phyloP scores from a whole-genome alignment of 305 asterid genomes.

The Petunia hybrid region DNA sequence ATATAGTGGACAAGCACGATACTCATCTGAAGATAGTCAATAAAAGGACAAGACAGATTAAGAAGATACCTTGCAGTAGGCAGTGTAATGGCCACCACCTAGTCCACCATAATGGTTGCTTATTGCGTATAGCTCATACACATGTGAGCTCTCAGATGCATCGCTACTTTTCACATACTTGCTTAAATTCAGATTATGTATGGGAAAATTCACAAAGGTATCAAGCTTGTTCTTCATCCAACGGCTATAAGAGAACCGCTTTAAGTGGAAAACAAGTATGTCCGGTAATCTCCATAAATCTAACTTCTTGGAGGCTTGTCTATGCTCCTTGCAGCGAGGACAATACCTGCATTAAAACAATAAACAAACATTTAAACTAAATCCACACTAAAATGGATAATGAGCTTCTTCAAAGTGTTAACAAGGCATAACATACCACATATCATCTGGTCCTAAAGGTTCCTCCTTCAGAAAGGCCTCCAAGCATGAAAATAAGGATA shows the following conservation, averaged over 20 bases:
- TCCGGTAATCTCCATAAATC: constrained; percentile 96
- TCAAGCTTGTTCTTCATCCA: constrained; percentile 91
- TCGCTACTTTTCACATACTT: constrained; percentile 72
- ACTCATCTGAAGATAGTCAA: background rate
- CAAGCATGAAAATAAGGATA: constrained; percentile 89
- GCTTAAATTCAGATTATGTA: constrained; percentile 80
- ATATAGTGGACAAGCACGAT: background rate
- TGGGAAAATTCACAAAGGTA: constrained; percentile 85
- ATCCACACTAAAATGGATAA: constrained; percentile 11
- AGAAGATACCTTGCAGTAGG: constrained; percentile 83
- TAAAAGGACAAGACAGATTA: constrained; percentile 20
- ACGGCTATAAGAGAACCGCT: constrained; percentile 87
- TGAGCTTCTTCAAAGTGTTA: background rate
- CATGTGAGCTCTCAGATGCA: constrained; percentile 63
- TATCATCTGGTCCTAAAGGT: constrained; percentile 96
- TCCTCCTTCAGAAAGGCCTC: constrained; percentile 96
- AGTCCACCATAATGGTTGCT: constrained; percentile 98
- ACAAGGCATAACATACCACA: constrained; percentile 64
- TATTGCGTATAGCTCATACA: constrained; percentile 86
- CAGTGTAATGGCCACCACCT: constrained; percentile 97
- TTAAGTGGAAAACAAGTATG: constrained; percentile 84
- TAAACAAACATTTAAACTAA: background rate
- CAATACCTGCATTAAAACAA: constrained; percentile 74
- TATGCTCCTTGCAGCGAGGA: constrained; percentile 88
- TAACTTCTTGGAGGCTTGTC: constrained; percentile 93